A percentile compares a stretch with the other conserved stretches of the same genome.
phyloP scores from a whole-genome alignment of 2,329 filamentous ascomycete genomes.

The Ophiocordyceps sinensis region DNA sequence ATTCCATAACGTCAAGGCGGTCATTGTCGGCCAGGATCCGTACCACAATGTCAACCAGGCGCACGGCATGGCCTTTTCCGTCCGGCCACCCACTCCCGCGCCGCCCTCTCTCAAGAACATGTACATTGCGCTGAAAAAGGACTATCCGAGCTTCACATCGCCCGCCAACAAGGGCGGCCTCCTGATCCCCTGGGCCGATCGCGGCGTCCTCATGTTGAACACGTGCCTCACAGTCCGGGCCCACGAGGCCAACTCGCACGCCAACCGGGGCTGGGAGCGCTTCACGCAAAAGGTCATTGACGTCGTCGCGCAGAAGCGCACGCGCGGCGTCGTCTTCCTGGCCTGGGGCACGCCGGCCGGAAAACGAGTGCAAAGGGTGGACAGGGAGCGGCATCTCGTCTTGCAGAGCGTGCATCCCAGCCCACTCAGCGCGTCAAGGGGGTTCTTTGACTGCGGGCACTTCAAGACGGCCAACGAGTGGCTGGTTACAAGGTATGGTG shows the following conservation, averaged over 20 bases:
- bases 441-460: slow-evolving; percentile 74
- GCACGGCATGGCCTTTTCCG: slow-evolving; percentile 90
- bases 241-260: slow-evolving; percentile 75
- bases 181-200: slow-evolving; percentile 85
- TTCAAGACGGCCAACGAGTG: slow-evolving; percentile 76
- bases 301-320: slow-evolving; percentile 62
- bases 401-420: slow-evolving; percentile 83
- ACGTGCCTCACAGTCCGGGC: slow-evolving; percentile 88
- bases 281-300: slow-evolving; percentile 91
- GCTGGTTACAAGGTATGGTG: slow-evolving; percentile 65
- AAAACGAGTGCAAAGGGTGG: slow-evolving; percentile 61
- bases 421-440: slow-evolving; percentile 69
- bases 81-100: slow-evolving; percentile 73
- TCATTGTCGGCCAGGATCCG: slow-evolving; percentile 91
- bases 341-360: slow-evolving; percentile 85
- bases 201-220: slow-evolving; percentile 85
- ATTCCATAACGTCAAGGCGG: slow-evolving; percentile 74
- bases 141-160: slow-evolving; percentile 66
- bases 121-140: slow-evolving; percentile 73
- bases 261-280: slow-evolving; percentile 78
- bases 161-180: slow-evolving; percentile 70
- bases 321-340: slow-evolving; percentile 78
- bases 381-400: slow-evolving; percentile 62
- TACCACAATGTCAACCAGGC: slow-evolving; percentile 95
- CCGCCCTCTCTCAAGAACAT: slow-evolving; percentile 90